Evolutionary conservation across 192 early-diverging fungal genomes (phyloP), one percentile per base, ranked within the genome.

Genomic region (Coemansia umbellata): DNA sequence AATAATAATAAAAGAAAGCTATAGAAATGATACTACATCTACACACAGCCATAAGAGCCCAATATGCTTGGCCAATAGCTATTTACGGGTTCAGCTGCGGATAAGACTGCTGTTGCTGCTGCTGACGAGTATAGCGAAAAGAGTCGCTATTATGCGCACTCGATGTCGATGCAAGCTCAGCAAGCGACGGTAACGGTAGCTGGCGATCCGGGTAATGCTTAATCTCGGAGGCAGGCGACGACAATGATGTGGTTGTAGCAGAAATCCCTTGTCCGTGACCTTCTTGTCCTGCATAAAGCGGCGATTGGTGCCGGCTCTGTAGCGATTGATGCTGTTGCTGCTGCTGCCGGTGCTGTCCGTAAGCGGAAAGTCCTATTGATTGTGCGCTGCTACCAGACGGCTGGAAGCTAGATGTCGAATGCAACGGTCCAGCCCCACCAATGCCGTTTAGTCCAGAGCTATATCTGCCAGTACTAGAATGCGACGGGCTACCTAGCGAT

Each of bases 161-260:
- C 7, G 71, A 58, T 35, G 65, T 47, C 30, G 65, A 60, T 19
- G 65, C 64, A 47, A 74, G 47, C 56, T 74, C 71, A 19, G 71
- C 64, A 41, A 74, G 57, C 26, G 71, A 67, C 17, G 71, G 71
- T 40, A 74, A 60, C 17, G 71, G 71, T 40, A 74, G 65, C 57
- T 67, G 63, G 11, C 64, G 63, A 17, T 63, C 59, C 18, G 50
- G 14, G 11, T 50, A 31, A 40, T 58, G 40, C 23, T 57, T 53
- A 18, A 43, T 2, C 2, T 53, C 50, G 10, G 50, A 55, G 11
- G 39, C 10, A 21, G 59, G 13, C 24, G 37, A 8, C 11, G 37
- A 18, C n/a, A n/a, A n/a, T 39, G 37, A 39, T 6, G 9, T 39
- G 37, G 37, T n/a, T 0, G 37, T 15, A 14, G 19, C n/a, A n/a